Evolutionary conservation across 306 rosid species (phyloP).

Genomic region (Comarum palustre): DNA sequence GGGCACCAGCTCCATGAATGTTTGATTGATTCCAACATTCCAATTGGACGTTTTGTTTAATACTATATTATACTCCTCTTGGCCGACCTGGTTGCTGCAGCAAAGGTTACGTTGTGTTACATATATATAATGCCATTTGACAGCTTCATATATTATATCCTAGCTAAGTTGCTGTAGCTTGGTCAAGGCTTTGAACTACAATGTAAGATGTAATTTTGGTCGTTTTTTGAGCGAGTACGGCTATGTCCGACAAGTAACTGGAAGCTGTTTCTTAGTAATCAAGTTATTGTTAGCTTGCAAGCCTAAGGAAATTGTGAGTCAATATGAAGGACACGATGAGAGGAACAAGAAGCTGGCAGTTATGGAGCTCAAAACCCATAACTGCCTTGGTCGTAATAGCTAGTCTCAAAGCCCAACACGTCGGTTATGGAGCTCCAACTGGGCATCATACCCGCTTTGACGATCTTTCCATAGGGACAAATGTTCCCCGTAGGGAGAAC

Average conservation of each 20-base stretch:
- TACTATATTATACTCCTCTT: background rate
- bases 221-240: background rate
- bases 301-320: background rate
- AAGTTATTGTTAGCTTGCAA: background rate
- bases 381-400: too few species aligned
- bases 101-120: background rate
- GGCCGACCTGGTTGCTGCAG: background rate
- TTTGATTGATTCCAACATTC: slow-evolving; percentile 7
- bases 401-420: too few species aligned
- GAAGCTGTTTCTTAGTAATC: slow-evolving; percentile 2
- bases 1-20: background rate
- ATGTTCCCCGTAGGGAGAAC: too few species aligned
- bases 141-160: background rate
- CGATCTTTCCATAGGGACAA: too few species aligned
- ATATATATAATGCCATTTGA: background rate
- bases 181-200: background rate
- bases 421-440: too few species aligned
- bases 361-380: too few species aligned
- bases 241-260: background rate
- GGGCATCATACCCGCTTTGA: too few species aligned
- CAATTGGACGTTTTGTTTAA: background rate
- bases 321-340: background rate
- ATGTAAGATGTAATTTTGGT: background rate
- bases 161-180: background rate
- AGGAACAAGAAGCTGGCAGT: slow-evolving; percentile 3